These are phyloP conservation scores for Sinapis alba DNA, from an alignment of 441 rosid genomes.

Conservation along the genomic window DNA sequence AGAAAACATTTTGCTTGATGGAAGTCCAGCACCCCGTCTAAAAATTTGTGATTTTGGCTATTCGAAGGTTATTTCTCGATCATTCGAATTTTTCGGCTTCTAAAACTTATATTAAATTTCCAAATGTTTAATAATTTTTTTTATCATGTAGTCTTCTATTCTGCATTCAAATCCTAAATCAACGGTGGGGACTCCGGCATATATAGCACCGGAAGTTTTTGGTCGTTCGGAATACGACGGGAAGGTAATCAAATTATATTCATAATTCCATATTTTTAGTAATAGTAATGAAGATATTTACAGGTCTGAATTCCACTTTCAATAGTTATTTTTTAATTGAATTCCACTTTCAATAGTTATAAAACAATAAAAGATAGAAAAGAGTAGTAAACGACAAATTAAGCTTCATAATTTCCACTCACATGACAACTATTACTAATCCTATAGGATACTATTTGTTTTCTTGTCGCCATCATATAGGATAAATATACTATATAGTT, in stretches of 20 bases:
- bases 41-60: constrained; percentile 82
- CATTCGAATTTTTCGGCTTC: neutral
- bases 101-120: neutral
- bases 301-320: constrained; percentile 31
- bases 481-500: neutral
- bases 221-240: constrained; percentile 68
- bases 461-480: constrained; percentile 13
- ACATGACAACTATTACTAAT: constrained; percentile 27
- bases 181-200: constrained; percentile 79
- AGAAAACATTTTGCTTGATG: constrained; percentile 70
- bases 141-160: constrained; percentile 52
- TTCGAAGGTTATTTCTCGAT: constrained; percentile 52
- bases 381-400: constrained; percentile 35
- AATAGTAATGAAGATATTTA: constrained; percentile 21
- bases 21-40: constrained; percentile 67
- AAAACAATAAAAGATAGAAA: constrained; percentile 35
- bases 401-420: constrained; percentile 30
- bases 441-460: constrained; percentile 13
- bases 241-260: constrained; percentile 44
- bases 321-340: constrained; percentile 1
- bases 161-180: constrained; percentile 75
- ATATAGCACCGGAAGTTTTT: constrained; percentile 76
- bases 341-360: constrained; percentile 31
- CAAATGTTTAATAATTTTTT: neutral
- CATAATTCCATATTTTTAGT: neutral